Conservation (phyloP, 495 filamentous ascomycete genomes). For the Parmelia sp. region DNA sequence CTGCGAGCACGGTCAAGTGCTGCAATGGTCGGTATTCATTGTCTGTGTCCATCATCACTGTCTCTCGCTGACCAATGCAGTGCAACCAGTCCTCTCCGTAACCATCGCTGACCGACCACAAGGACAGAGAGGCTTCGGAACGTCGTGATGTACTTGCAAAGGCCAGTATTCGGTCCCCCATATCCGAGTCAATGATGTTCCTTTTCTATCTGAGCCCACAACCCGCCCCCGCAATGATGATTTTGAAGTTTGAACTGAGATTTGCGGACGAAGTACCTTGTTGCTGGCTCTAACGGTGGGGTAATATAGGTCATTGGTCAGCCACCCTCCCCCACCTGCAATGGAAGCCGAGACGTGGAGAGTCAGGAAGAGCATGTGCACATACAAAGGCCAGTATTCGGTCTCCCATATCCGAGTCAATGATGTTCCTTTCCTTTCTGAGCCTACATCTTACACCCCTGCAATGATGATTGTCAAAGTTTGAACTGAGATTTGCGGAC, state of each 20-base stretch:
- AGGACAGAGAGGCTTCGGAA: not conserved
- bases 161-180: slow-evolving; percentile 3
- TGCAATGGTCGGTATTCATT: not conserved
- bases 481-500: not conserved
- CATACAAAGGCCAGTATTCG: slow-evolving; percentile 1
- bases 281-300: not conserved
- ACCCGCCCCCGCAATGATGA: not conserved
- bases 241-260: not conserved
- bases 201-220: not conserved
- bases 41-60: not conserved
- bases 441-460: not conserved
- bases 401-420: not conserved
- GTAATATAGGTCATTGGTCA: not conserved
- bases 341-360: too few species aligned
- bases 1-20: not conserved
- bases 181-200: not conserved
- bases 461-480: not conserved
- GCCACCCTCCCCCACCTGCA: too few species aligned
- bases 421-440: not conserved
- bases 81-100: not conserved
- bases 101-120: not conserved
- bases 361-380: too few species aligned
- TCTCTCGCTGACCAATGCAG: slow-evolving; percentile 1
- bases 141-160: not conserved
- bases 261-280: not conserved